Percentiles rank a stretch among this genome's conserved stretches.
phyloP scores from a whole-genome alignment of 139 green algal species.

The Closterium sp. region DNA sequence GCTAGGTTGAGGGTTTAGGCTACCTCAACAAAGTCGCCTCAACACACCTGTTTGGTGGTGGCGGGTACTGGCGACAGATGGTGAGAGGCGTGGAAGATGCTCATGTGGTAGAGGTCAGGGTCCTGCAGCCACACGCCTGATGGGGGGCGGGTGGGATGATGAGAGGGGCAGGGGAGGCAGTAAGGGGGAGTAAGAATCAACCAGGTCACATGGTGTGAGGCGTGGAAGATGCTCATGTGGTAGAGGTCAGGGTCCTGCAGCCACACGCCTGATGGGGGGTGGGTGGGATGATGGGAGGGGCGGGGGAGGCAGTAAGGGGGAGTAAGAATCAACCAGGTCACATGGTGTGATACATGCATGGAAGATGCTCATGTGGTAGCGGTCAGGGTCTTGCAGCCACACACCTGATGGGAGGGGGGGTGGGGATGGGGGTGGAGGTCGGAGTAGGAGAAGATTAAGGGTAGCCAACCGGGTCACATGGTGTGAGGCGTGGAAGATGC shows the following conservation, averaged over 20 bases:
- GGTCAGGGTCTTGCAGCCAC: too few species aligned
- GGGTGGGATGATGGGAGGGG: background rate
- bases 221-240: too few species aligned
- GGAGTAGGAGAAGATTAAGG: background rate
- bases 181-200: background rate
- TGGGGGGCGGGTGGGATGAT: background rate
- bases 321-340: too few species aligned
- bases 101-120: constrained; percentile 41
- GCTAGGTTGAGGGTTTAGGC: too few species aligned
- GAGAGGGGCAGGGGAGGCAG: background rate
- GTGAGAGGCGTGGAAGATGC: constrained; percentile 40
- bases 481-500: background rate
- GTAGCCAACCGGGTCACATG: too few species aligned
- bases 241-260: background rate
- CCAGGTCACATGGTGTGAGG: too few species aligned
- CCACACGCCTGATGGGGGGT: background rate
- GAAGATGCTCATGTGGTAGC: too few species aligned
- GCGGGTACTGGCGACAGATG: constrained; percentile 29
- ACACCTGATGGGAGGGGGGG: background rate
- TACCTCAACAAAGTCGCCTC: too few species aligned
- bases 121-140: constrained; percentile 46
- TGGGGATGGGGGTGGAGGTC: background rate
- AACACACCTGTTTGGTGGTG: constrained; percentile 19
- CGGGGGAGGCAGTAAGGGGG: too few species aligned
- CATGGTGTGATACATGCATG: too few species aligned